These are phyloP conservation scores for Sporothrix inflata DNA, from an alignment of 2,329 filamentous ascomycete species.

Conservation along the genomic window DNA sequence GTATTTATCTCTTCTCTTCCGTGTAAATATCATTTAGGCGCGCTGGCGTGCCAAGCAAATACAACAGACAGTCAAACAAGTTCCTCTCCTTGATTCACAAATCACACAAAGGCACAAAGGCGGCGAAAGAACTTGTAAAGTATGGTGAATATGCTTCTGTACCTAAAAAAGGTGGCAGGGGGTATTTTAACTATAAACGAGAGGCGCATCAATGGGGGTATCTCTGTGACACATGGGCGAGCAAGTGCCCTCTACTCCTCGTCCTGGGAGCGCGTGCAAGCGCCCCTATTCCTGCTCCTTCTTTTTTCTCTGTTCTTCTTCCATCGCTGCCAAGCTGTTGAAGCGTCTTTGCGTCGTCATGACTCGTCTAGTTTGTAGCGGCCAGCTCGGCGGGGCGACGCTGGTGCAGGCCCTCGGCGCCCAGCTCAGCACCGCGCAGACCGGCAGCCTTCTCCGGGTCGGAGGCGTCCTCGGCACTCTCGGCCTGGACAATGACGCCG, in stretches of 20 bases:
- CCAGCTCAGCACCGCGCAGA: neutral
- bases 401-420: constrained; percentile 31
- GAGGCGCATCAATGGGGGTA: constrained; percentile 23
- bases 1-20: neutral
- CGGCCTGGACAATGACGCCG: constrained; percentile 36
- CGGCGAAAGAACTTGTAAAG: neutral
- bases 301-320: neutral
- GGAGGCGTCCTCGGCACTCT: constrained; percentile 13
- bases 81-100: neutral
- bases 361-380: neutral
- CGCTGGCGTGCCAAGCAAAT: constrained; percentile 16
- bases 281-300: neutral
- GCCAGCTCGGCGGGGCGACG: constrained; percentile 20
- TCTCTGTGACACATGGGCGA: constrained; percentile 17
- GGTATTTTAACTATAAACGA: constrained; percentile 29
- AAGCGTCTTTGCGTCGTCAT: neutral
- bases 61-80: constrained; percentile 14
- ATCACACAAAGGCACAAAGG: neutral
- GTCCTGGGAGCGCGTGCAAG: neutral
- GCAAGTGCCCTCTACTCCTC: constrained; percentile 1
- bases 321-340: neutral
- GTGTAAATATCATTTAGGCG: neutral
- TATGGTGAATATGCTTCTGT: neutral
- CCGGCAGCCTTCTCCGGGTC: constrained; percentile 29
- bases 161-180: constrained; percentile 21